Conservation (phyloP, 1,139 yeast species). For the Candida labiduridarum region DNA sequence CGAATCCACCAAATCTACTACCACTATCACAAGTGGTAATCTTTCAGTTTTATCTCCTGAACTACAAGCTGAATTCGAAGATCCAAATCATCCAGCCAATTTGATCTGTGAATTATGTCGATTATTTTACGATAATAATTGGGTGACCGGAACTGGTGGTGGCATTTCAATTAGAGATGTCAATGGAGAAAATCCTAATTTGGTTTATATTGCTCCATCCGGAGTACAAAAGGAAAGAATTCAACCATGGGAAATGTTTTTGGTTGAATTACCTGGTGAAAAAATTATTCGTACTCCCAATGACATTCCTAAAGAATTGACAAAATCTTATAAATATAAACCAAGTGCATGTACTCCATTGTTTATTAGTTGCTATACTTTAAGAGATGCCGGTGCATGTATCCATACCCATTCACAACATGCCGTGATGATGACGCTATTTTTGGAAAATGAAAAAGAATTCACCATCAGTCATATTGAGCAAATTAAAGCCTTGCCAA, state of each 20-base stretch:
- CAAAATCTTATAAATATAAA: constrained; percentile 55
- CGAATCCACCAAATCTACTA: not conserved
- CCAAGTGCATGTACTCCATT: constrained; percentile 95
- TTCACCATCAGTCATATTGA: constrained; percentile 82
- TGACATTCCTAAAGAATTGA: constrained; percentile 40
- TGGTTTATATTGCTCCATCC: constrained; percentile 84
- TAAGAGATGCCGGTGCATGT: constrained; percentile 86
- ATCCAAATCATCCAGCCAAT: constrained; percentile 80
- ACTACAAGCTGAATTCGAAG: constrained; percentile 24
- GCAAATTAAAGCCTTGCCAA: constrained; percentile 90
- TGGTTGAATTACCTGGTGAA: constrained; percentile 59
- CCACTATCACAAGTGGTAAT: not conserved
- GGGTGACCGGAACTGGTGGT: constrained; percentile 98
- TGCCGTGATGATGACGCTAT: constrained; percentile 79
- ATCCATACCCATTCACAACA: constrained; percentile 92
- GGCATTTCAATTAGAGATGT: constrained; percentile 80
- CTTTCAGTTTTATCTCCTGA: constrained; percentile 11
- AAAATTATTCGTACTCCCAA: constrained; percentile 64
- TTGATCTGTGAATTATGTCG: constrained; percentile 81
- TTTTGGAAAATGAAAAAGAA: constrained; percentile 61
- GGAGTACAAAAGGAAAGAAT: constrained; percentile 94
- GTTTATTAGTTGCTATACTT: constrained; percentile 72
- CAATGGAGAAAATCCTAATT: constrained; percentile 43
- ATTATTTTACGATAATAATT: constrained; percentile 74
- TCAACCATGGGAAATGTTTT: constrained; percentile 81